These are phyloP conservation scores for Euphrasia confusa DNA, from an alignment of 257 asterid genomes.

Conservation along the genomic window DNA sequence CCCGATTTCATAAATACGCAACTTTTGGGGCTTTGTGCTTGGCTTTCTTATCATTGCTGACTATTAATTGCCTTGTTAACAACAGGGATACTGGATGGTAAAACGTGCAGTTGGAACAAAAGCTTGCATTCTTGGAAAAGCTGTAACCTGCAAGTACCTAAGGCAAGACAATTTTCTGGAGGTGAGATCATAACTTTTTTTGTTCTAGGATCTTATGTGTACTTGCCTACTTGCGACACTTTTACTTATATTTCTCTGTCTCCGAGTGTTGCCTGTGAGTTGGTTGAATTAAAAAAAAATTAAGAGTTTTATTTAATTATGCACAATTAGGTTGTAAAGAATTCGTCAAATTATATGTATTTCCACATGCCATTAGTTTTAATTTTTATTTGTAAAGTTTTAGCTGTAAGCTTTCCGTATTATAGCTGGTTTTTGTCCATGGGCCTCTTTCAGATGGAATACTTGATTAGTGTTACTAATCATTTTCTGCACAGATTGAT, in stretches of 20 bases:
- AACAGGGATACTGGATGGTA: constrained; percentile 99
- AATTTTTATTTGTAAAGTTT: neutral
- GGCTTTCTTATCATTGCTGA: constrained; percentile 18
- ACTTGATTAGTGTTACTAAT: constrained; percentile 8
- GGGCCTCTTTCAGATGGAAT: neutral
- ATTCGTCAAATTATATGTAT: neutral
- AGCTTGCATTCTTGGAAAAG: constrained; percentile 96
- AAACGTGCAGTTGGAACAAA: constrained; percentile 99
- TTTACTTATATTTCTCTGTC: neutral
- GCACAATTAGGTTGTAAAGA: constrained; percentile 1
- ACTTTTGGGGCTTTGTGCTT: constrained; percentile 7
- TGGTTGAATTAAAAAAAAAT: neutral
- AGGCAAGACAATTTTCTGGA: constrained; percentile 95
- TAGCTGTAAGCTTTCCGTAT: constrained; percentile 10
- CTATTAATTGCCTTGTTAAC: constrained; percentile 15
- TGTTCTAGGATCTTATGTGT: constrained; percentile 6
- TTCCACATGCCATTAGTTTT: constrained; percentile 7
- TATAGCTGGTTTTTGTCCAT: constrained; percentile 4
- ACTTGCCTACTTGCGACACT: neutral
- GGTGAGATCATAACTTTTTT: constrained; percentile 42
- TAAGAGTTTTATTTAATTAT: neutral
- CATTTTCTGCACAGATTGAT: constrained; percentile 64
- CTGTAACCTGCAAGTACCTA: constrained; percentile 86
- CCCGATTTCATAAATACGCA: neutral
- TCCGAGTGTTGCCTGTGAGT: neutral